A percentile compares a stretch with the other conserved stretches of the same genome.
These are phyloP conservation scores for Jacaranda mimosifolia DNA, from an alignment of 257 asterid species.

Conservation along the genomic window DNA sequence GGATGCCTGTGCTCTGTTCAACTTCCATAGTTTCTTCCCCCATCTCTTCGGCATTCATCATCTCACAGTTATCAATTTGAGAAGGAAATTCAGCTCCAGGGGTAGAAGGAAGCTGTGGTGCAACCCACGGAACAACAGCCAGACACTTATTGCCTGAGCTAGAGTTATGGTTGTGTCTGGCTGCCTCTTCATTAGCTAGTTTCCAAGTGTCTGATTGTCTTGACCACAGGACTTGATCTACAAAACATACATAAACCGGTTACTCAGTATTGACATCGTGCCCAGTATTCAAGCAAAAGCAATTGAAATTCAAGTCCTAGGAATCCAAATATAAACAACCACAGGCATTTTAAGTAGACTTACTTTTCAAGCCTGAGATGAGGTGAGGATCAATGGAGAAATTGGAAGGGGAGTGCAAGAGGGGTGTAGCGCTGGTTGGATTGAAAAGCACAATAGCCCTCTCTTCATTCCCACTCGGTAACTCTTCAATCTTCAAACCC, in stretches of 20 bases:
- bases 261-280: no score
- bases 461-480: slow-evolving; percentile 67
- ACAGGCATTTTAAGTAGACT: slow-evolving; percentile 24
- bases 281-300: neutral
- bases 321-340: neutral
- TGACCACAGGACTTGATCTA: slow-evolving; percentile 48
- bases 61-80: slow-evolving; percentile 42
- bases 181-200: slow-evolving; percentile 33
- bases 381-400: slow-evolving; percentile 51
- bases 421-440: slow-evolving; percentile 42
- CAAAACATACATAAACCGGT: slow-evolving; percentile 18
- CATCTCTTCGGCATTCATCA: slow-evolving; percentile 66
- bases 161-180: slow-evolving; percentile 6
- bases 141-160: slow-evolving; percentile 40
- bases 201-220: slow-evolving; percentile 38
- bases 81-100: neutral
- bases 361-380: slow-evolving; percentile 53
- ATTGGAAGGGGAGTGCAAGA: slow-evolving; percentile 44
- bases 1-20: slow-evolving; percentile 39
- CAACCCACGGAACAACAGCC: slow-evolving; percentile 71
- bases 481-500: slow-evolving; percentile 64
- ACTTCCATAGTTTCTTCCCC: slow-evolving; percentile 61
- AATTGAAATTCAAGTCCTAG: neutral
- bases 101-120: slow-evolving; percentile 36
- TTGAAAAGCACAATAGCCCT: slow-evolving; percentile 69